Evolutionary conservation across 768 basidiomycete genomes (phyloP), one percentile per base, ranked within the genome.

Genomic region (Russula vinacea): DNA sequence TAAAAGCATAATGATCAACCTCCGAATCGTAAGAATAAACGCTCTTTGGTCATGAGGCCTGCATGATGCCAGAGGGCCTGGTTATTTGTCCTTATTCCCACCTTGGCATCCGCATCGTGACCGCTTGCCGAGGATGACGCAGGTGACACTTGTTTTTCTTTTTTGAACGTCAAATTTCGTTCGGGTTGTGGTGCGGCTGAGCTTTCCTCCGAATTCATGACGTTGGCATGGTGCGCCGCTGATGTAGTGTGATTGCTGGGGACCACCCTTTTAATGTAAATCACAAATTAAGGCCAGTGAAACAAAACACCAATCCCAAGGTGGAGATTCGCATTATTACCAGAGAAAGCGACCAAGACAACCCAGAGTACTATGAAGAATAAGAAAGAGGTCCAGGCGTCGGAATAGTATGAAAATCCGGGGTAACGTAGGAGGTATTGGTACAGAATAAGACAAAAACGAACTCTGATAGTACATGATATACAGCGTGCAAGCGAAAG

Each of bases 391-490:
- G 53, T 50, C 63, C 53, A 42, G 53, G 35, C 19, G 47, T 40
- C 32, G 37, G 32, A 42, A 65, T 65, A 65, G 64, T 56, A 61
- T 61, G 60, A 65, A 61, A 45, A 60, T 65, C 64, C 60, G 19
- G 60, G 64, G 64, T 65, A 65, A 65, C 60, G 64, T 65, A 65
- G 47, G 64, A 42, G 55, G 64, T 65, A 65, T 65, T 61, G 49
- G 59, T 65, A 65, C 64, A 65, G 5, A 52, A 56, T 61, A 61
- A 61, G 54, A 61, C 64, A 65, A 56, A 60, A 57, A 45, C 42
- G 64, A 60, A 26, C 39, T 56, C 40, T 65, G 59, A 47, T 65
- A 17, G 64, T 65, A 65, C 64, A 61, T 65, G 59, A 65, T 65
- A 65, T 65, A 65, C 64, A 65, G 51, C 26, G 49, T 61, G 64